phyloP scores from a whole-genome alignment of 371 early-diverging fungal species.

The Zopfochytrium polystomum region DNA sequence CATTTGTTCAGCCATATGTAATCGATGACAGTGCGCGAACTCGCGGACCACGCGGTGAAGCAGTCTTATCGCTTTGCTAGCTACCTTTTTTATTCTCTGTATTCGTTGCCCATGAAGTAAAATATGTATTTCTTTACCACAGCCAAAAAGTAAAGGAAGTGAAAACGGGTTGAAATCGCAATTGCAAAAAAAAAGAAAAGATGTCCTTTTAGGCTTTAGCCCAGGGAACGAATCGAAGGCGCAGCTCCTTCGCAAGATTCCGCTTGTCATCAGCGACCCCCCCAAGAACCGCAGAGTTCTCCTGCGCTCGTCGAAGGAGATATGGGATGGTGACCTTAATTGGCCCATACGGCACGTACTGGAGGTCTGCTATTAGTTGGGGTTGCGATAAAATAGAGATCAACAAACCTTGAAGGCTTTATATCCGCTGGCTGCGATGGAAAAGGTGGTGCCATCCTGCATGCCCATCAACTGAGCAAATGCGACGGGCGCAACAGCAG shows the following conservation, averaged over 20 bases:
- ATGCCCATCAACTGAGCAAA: constrained; percentile 94
- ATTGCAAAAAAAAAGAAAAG: too few species aligned
- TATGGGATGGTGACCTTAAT: constrained; percentile 89
- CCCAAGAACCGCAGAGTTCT: constrained; percentile 77
- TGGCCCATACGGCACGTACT: constrained; percentile 91
- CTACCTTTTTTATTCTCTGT: too few species aligned
- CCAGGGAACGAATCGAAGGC: constrained; percentile 8
- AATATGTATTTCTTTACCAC: too few species aligned
- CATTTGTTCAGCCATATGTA: too few species aligned
- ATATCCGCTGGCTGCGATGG: constrained; percentile 73
- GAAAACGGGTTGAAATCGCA: too few species aligned
- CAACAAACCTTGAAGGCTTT: constrained; percentile 41
- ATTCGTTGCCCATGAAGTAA: too few species aligned
- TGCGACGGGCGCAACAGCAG: constrained; percentile 54
- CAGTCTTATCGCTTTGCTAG: too few species aligned
- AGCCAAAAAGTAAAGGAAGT: too few species aligned
- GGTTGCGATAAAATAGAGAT: constrained; percentile 1
- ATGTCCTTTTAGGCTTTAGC: too few species aligned
- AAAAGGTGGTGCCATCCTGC: constrained; percentile 77
- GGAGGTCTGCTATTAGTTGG: not conserved
- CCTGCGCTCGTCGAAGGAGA: constrained; percentile 91
- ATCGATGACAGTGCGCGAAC: too few species aligned
- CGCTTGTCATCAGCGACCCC: constrained; percentile 31
- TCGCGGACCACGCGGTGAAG: too few species aligned
- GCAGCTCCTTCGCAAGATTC: constrained; percentile 21